Base-by-base conservation (phyloP, 2,329 filamentous ascomycete genomes). In the Gnomoniopsis sp. region DNA sequence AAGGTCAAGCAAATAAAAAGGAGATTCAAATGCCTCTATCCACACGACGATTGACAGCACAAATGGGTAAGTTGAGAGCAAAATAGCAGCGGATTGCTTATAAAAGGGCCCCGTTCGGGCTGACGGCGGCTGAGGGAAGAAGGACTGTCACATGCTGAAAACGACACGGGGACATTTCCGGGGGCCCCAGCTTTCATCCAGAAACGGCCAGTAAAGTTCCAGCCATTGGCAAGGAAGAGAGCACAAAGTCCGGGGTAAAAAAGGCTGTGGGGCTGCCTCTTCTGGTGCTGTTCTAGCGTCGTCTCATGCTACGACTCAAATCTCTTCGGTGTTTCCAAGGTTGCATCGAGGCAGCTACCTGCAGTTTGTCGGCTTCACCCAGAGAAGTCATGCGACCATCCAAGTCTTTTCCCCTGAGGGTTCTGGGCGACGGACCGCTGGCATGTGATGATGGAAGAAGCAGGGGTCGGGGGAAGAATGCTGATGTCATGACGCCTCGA, bases 401-500 rank as follows among this genome's bases (percentile, higher is more conserved):
- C 17, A 3, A 26, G 26, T 30, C 26, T 53, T 41, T 38, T 54
- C 48, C 33, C 19, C 43, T 26, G 11, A 49, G 46, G 14, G 36
- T 12, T 19, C 7, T 11, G 21, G 47, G 26, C 14, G 26, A n/a
- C 33, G 14, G 36, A n/a, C 33, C 19, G 36, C n/a, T 62, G 56
- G 49, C 60, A 62, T 62, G 60, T 62, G 60, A 61, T 38, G 49
- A 48, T 58, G 22, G 44, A 21, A 7, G 4, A 22, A 8, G 52
- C 21, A 48, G 33, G 8, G 12, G 10, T 14, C 26, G 21, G 21
- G 0, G 7, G 43, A 19, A 36, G 6, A 11, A 15, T 47, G 53
- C 57, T 62, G 60, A 62, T 59, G 58, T 62, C 60, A 62, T 57
- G 14, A 44, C 50, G 8, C 21, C 43, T 36, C 36, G 49, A 30